Conservation (phyloP, 768 basidiomycete genomes). For the Tephrocybe sp. region DNA sequence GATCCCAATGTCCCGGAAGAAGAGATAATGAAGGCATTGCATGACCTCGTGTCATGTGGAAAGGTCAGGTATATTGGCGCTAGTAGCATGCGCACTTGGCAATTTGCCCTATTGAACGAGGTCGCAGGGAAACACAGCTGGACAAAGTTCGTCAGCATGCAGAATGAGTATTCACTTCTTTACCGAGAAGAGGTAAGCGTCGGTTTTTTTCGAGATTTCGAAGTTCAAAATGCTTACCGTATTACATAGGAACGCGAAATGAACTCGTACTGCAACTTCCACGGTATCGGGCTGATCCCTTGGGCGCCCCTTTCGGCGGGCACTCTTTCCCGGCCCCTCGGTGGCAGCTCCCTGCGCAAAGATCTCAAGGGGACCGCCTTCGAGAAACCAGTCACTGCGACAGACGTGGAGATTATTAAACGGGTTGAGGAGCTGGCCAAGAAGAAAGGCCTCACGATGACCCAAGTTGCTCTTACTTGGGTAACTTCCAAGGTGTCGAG, state of each 20-base stretch:
- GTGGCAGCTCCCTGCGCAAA: conserved; percentile 20
- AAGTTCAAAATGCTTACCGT: too few species aligned
- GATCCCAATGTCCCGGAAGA: conserved; percentile 28
- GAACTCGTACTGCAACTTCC: conserved; percentile 37
- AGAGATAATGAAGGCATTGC: conserved; percentile 45
- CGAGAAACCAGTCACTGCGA: conserved; percentile 17
- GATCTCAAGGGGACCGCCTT: conserved; percentile 13
- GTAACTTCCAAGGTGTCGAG: conserved; percentile 30
- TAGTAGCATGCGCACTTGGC: conserved; percentile 45
- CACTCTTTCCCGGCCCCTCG: conserved; percentile 32
- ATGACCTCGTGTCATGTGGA: conserved; percentile 36
- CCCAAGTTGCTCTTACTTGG: conserved; percentile 46
- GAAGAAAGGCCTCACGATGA: conserved; percentile 37
- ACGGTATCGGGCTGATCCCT: conserved; percentile 28
- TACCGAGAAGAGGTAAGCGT: conserved; percentile 49
- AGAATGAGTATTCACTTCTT: conserved; percentile 49
- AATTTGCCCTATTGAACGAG: conserved; percentile 41
- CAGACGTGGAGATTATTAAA: conserved; percentile 29
- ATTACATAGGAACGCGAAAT: conserved; percentile 39
- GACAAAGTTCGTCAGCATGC: conserved; percentile 57
- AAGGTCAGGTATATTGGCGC: conserved; percentile 46
- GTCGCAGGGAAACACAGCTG: conserved; percentile 42
- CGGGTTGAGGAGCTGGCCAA: conserved; percentile 40
- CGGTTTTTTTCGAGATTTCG: background rate
- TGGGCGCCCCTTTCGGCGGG: conserved; percentile 42